These are phyloP conservation scores for Salix koriyanagi DNA, from an alignment of 345 rosid species.

Conservation along the genomic window DNA sequence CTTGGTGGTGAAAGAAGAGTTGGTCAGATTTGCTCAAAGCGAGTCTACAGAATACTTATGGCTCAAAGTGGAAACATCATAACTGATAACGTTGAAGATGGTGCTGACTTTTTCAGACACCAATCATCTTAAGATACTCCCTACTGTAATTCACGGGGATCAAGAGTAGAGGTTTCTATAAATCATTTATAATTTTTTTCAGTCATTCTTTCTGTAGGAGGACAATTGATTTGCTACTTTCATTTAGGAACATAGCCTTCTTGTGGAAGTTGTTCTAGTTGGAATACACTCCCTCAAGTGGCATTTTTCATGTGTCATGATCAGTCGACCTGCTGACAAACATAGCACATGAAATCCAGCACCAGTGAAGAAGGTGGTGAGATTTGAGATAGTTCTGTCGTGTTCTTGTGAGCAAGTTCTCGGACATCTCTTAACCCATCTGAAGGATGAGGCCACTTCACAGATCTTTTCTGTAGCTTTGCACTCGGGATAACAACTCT, in stretches of 20 bases:
- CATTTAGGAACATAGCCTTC: background rate
- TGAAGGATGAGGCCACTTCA: background rate
- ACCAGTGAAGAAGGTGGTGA: background rate
- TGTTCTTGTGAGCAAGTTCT: background rate
- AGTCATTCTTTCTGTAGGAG: background rate
- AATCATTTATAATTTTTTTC: background rate
- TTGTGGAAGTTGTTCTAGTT: constrained; percentile 4
- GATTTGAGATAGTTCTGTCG: background rate
- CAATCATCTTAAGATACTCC: constrained; percentile 8
- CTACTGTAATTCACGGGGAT: background rate
- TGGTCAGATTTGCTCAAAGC: constrained; percentile 83
- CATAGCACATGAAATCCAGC: background rate
- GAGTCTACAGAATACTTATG: constrained; percentile 81
- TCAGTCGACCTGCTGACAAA: background rate
- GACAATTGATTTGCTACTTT: background rate
- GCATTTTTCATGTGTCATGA: background rate
- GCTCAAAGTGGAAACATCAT: constrained; percentile 61
- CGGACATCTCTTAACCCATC: background rate
- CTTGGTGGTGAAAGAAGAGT: constrained; percentile 63
- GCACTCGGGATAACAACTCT: background rate
- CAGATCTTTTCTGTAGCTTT: background rate
- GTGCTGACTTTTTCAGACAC: constrained; percentile 70
- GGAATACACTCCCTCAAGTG: constrained; percentile 7
- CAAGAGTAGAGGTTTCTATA: background rate
- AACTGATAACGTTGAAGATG: constrained; percentile 83